These are phyloP conservation scores for Onygenales sp. DNA, from an alignment of 2,329 filamentous ascomycete species.

Conservation along the genomic window DNA sequence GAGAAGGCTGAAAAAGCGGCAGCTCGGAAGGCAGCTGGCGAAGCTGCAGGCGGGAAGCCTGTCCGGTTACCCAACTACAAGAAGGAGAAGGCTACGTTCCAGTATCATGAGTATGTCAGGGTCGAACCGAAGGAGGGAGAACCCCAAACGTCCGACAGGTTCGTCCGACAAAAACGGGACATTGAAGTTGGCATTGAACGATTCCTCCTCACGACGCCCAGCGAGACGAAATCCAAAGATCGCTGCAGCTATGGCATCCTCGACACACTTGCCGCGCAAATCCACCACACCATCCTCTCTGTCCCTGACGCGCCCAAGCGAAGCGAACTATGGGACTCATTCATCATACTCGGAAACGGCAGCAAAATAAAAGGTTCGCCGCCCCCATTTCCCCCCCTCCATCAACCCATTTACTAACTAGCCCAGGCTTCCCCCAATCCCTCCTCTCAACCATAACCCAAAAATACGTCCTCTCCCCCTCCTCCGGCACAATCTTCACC, in stretches of 20 bases:
- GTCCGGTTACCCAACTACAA: conserved; percentile 50
- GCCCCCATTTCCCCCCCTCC: neutral
- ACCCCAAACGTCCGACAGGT: conserved; percentile 39
- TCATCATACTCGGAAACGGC: conserved; percentile 88
- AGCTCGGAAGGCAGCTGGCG: conserved; percentile 43
- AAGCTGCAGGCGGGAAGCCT: conserved; percentile 36
- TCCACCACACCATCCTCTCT: conserved; percentile 73
- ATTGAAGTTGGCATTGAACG: conserved; percentile 55
- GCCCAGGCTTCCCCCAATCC: conserved; percentile 74
- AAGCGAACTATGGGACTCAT: conserved; percentile 78
- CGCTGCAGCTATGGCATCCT: conserved; percentile 53
- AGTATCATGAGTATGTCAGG: conserved; percentile 51
- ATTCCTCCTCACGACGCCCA: conserved; percentile 47
- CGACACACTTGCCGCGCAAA: conserved; percentile 71
- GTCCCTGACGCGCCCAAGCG: conserved; percentile 80
- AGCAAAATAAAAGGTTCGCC: conserved; percentile 49
- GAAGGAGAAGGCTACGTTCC: conserved; percentile 49
- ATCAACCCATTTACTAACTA: conserved; percentile 18
- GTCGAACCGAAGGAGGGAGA: conserved; percentile 44
- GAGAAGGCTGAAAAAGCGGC: conserved; percentile 50
- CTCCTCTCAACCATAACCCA: conserved; percentile 68
- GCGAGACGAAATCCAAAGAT: conserved; percentile 20
- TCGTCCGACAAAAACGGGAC: conserved; percentile 43
- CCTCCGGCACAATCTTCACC: conserved; percentile 90
- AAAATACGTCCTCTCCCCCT: conserved; percentile 84